Percentiles rank a stretch among this genome's conserved stretches.
Evolutionary conservation across 2,329 filamentous ascomycete species (phyloP).

Genomic region (Fusarium longipes): DNA sequence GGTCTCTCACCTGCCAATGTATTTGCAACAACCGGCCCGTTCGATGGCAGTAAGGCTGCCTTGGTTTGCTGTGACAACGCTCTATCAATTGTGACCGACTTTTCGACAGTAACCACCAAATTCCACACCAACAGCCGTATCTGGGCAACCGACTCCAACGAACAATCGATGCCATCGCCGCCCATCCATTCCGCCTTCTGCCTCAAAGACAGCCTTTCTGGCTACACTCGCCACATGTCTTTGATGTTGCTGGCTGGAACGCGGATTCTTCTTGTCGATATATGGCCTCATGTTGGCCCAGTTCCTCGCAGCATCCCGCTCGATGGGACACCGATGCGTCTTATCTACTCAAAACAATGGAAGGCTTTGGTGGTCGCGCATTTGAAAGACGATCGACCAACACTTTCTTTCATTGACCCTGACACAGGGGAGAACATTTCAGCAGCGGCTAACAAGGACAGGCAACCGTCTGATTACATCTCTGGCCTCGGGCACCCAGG

Average conservation of each 20-base stretch:
- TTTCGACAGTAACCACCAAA: conserved; percentile 43
- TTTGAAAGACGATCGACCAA: conserved; percentile 56
- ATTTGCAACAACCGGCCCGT: conserved; percentile 44
- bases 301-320: conserved; percentile 63
- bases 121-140: conserved; percentile 59
- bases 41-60: conserved; percentile 46
- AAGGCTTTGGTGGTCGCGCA: conserved; percentile 66
- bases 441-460: conserved; percentile 56
- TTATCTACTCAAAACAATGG: conserved; percentile 66
- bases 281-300: conserved; percentile 58
- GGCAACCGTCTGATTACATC: conserved; percentile 60
- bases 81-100: conserved; percentile 57
- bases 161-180: conserved; percentile 59
- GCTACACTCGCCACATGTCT: conserved; percentile 53
- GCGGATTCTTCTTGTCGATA: conserved; percentile 64
- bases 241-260: conserved; percentile 63
- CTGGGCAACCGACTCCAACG: conserved; percentile 63
- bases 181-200: conserved; percentile 61
- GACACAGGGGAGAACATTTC: conserved; percentile 65
- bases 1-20: conserved; percentile 53
- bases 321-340: conserved; percentile 60
- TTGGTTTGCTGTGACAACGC: conserved; percentile 63
- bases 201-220: conserved; percentile 55
- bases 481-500: conserved; percentile 66
- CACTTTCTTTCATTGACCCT: conserved; percentile 67